Base-by-base conservation (phyloP, 331 rosid species). In the Arachis monticola region DNA sequence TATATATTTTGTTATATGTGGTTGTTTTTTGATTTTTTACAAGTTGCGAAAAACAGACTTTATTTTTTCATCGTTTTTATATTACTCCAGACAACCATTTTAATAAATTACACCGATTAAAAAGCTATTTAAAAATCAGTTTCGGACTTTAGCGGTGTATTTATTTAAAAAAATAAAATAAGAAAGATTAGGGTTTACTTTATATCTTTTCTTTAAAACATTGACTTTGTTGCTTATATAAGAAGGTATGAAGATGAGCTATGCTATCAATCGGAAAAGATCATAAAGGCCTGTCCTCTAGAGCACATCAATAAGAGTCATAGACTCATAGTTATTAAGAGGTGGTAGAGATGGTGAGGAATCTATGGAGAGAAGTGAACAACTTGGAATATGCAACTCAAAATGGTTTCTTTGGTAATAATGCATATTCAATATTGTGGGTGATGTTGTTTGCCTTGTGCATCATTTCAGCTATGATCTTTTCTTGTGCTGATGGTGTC, bases 401-500 rank as follows among this genome's bases (percentile, higher is more conserved):
- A 35, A 35, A 75, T 71, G 84, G 73, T 76, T 73, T 47, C 44
- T 58, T 59, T 59, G 76, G 13, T 17, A 17, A 57, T 31, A 75
- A 83, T 27, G 77, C 64, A 30, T 69, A 40, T 31, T 73, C 74
- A 59, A 61, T 75, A 10, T 69, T 84, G 14, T 79, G 78, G 78
- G 68, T 82, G 8, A 84, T 67, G 81, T 63, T 86, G 76, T 52
- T 78, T 68, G 70, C 87, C 53, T 51, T 90, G 9, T 84, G 74
- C 72, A 47, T 88, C 7, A 35, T 88, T 46, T 82, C 95, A 30
- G 70, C 83, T 46, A 41, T 84, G 31, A 82, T 90, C 13, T 90
- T 87, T 81, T 86, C 90, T 61, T 92, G 91, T 45, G 80, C 92
- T 1, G 89, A 81, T 61, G 91, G 93, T 72, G 83, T 57, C 3